Conservation (phyloP, 225 moss, liverwort and hornwort genomes). For the Pleurozium schreberi region DNA sequence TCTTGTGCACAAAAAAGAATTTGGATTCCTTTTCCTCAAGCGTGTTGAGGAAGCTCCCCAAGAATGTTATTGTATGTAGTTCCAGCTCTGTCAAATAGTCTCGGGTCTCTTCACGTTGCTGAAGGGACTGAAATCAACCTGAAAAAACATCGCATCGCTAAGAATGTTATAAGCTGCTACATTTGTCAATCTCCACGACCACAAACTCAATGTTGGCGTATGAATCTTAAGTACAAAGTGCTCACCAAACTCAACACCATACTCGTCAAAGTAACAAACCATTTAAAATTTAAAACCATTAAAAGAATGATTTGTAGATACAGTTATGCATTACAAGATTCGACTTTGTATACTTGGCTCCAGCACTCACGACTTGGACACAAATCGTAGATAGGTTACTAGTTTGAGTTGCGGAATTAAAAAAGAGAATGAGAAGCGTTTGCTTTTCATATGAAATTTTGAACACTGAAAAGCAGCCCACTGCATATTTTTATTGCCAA, state of each 20-base stretch:
- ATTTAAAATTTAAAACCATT: neutral
- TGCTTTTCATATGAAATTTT: neutral
- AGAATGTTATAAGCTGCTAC: neutral
- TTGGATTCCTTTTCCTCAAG: neutral
- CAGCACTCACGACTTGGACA: neutral
- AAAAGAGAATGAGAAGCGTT: neutral
- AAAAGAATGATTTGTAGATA: neutral
- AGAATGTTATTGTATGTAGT: neutral
- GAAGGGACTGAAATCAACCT: conserved; percentile 5
- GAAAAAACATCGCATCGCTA: neutral
- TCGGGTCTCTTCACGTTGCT: neutral
- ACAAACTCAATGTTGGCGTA: neutral
- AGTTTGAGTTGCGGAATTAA: neutral
- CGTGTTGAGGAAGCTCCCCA: neutral
- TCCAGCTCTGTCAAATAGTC: neutral
- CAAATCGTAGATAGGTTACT: neutral
- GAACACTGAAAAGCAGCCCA: neutral
- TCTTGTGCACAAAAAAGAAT: neutral
- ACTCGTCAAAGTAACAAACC: too few species aligned
- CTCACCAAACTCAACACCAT: neutral
- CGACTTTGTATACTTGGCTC: neutral
- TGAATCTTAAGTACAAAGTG: neutral
- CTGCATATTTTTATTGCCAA: neutral
- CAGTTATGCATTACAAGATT: neutral
- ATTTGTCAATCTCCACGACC: neutral